Evolutionary conservation across 2,329 filamentous ascomycete genomes (phyloP), one percentile per base, ranked within the genome.

Genomic region (Penicillium olsonii): DNA sequence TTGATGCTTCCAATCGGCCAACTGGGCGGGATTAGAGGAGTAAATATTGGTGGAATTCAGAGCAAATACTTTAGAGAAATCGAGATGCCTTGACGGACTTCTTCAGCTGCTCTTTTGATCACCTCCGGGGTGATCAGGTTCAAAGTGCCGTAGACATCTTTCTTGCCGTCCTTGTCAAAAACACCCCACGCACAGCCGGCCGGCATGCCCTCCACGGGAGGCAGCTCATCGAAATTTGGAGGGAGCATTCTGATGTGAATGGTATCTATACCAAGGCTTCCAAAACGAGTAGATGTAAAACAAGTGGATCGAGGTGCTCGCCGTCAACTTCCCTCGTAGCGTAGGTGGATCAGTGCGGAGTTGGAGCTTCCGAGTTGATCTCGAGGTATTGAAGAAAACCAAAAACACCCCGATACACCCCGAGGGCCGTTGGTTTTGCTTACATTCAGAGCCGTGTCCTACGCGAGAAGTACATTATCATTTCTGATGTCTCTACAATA

Each of bases 81-180:
- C 1, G 68, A 70, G 3, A 69, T 52, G 8, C 76, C 76, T 6
- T 70, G 63, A 15, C 62, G 60, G 22, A 77, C 71, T 51, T 78
- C 75, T 4, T 63, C 60, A 22, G 69, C 69, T 5, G 75, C 76
- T 17, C 62, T 63, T 40, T 68, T 64, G 19, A 78, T 68, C 1
- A 74, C 69, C 4, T 73, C 70, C 1, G 70, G 68, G 0, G 75
- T 78, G 17, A 78, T 63, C 4, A 75, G 64, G 52, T 79, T 79
- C 22, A 78, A 57, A 1, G 68, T 73, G 2, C 76, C 76, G 34
- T 68, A 66, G 9, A 71, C 52, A 55, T 78, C 75, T 37, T 74
- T 71, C 35, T 70, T 60, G 44, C 76, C 76, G 42, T 73, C 67
- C 15, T 53, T 52, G 37, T 64, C 61, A 24, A 64, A 65, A 4